phyloP scores from a whole-genome alignment of 768 basidiomycete genomes.

The Kwoniella sp. region DNA sequence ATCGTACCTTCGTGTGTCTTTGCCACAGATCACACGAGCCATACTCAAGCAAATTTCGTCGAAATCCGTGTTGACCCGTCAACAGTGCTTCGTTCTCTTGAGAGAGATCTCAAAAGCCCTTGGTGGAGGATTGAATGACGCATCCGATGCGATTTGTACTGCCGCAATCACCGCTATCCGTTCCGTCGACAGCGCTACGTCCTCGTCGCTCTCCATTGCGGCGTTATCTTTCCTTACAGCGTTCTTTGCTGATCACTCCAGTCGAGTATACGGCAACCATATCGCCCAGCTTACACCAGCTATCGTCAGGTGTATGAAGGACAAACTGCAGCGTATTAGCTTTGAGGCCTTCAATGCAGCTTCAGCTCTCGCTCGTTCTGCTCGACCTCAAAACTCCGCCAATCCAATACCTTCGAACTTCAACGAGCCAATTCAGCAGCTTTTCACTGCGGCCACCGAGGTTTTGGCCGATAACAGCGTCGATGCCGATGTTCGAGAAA shows the following conservation, averaged over 20 bases:
- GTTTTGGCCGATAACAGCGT: slow-evolving; percentile 79
- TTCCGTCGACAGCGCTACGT: slow-evolving; percentile 61
- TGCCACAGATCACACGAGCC: slow-evolving; percentile 75
- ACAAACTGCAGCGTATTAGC: slow-evolving; percentile 84
- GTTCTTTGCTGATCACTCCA: slow-evolving; percentile 75
- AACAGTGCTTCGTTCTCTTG: slow-evolving; percentile 81
- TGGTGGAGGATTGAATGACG: slow-evolving; percentile 75
- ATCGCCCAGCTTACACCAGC: slow-evolving; percentile 72
- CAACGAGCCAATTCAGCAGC: slow-evolving; percentile 59
- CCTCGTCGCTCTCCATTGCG: slow-evolving; percentile 78
- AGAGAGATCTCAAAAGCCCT: slow-evolving; percentile 74
- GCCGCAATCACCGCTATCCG: slow-evolving; percentile 38
- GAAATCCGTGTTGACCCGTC: slow-evolving; percentile 77
- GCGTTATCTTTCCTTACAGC: slow-evolving; percentile 81
- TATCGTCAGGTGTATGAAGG: slow-evolving; percentile 71
- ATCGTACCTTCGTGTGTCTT: slow-evolving; percentile 61
- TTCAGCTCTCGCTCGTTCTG: slow-evolving; percentile 74
- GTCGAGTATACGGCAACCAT: slow-evolving; percentile 63
- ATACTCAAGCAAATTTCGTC: slow-evolving; percentile 81
- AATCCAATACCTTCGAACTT: slow-evolving; percentile 39
- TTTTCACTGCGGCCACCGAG: slow-evolving; percentile 73
- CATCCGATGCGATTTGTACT: slow-evolving; percentile 66
- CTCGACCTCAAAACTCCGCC: slow-evolving; percentile 57
- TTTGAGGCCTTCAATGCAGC: slow-evolving; percentile 86
- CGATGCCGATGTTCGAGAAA: slow-evolving; percentile 82